Evolutionary conservation across 352 stramenopile genomes (phyloP).

Genomic region (Pythium guiyangense): DNA sequence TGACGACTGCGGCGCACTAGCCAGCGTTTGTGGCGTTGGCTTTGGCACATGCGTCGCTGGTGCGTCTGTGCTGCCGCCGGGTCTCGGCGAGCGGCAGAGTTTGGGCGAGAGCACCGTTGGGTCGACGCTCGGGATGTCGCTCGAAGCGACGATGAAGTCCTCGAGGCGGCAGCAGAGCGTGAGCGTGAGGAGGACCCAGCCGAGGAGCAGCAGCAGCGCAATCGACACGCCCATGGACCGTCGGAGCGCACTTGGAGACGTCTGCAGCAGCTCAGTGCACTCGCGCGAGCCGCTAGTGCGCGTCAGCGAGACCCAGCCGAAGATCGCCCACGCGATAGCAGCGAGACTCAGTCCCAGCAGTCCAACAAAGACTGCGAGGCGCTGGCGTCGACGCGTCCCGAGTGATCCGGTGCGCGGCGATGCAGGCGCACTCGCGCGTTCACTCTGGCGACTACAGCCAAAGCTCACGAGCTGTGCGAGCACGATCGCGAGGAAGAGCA

Average conservation of each 20-base stretch:
- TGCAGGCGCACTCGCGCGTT: neutral
- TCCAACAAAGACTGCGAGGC: constrained; percentile 10
- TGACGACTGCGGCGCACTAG: too few relatives aligned
- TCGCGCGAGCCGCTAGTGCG: neutral
- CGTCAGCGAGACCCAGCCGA: constrained; percentile 17
- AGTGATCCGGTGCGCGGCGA: neutral
- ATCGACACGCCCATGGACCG: constrained; percentile 19
- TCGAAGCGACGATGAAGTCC: constrained; percentile 34
- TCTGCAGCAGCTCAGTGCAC: neutral
- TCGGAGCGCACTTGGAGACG: constrained; percentile 2
- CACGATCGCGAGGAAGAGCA: constrained; percentile 22
- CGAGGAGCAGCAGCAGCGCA: constrained; percentile 27
- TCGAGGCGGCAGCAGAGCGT: constrained; percentile 58
- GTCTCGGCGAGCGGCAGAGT: constrained; percentile 5
- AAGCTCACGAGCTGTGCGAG: constrained; percentile 3
- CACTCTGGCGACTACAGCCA: neutral
- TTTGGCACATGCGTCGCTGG: neutral
- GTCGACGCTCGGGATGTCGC: constrained; percentile 26
- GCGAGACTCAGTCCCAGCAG: constrained; percentile 13
- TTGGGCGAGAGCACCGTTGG: constrained; percentile 29
- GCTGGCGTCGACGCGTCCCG: constrained; percentile 1
- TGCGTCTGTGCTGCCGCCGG: neutral
- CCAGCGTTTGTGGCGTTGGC: too few relatives aligned
- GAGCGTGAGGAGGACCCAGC: constrained; percentile 27
- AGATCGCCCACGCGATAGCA: constrained; percentile 19